These are phyloP conservation scores for Quercus robur DNA, from an alignment of 306 rosid genomes.

Conservation along the genomic window DNA sequence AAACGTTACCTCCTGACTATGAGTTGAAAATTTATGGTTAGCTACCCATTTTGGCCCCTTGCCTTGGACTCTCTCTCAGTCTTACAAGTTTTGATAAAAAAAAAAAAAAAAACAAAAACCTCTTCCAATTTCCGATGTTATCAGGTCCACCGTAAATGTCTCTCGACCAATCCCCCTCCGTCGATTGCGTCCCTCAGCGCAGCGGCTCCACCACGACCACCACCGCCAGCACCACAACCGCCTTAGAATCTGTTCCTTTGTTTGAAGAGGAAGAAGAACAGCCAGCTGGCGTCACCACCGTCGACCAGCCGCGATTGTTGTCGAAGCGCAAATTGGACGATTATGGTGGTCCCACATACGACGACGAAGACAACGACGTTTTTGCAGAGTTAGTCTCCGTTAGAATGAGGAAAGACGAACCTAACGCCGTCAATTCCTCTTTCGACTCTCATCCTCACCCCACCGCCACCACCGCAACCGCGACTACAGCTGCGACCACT, in stretches of 20 bases:
- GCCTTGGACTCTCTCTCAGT: too few relatives aligned
- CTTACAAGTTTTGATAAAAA: too few relatives aligned
- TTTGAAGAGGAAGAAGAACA: too few relatives aligned
- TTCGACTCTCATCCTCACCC: background rate
- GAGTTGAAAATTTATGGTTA: too few relatives aligned
- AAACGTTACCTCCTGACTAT: too few relatives aligned
- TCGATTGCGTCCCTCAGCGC: constrained; percentile 47
- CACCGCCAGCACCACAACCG: background rate
- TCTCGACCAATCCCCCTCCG: constrained; percentile 45
- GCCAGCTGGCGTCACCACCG: constrained; percentile 13
- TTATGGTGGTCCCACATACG: constrained; percentile 43
- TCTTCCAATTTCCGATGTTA: too few relatives aligned
- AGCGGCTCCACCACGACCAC: constrained; percentile 9
- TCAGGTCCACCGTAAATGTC: constrained; percentile 56
- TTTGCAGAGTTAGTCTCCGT: constrained; percentile 43
- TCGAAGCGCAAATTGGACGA: constrained; percentile 79
- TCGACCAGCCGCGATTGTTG: constrained; percentile 27
- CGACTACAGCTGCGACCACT: background rate
- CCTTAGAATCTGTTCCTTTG: background rate
- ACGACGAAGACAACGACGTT: constrained; percentile 32
- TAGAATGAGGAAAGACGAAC: constrained; percentile 65
- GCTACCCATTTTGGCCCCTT: too few relatives aligned
- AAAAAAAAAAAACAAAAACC: too few relatives aligned
- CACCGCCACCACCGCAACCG: background rate
- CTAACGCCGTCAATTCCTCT: constrained; percentile 45